Conservation (phyloP, 1,139 yeast species). For the Pichia sorboxylosa region DNA sequence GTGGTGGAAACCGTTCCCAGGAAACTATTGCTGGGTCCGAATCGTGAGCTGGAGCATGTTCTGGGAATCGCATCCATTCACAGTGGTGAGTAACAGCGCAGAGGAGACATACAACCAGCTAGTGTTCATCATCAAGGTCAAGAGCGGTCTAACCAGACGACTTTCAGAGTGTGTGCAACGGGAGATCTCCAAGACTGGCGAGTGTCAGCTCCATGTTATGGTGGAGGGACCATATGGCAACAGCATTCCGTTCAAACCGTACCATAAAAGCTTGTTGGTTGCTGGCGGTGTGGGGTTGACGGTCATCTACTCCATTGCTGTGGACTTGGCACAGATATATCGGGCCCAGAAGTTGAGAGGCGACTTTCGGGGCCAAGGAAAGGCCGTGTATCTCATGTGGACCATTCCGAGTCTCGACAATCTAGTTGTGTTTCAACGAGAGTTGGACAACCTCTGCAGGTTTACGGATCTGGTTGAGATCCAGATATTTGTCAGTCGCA, state of each 20-base stretch:
- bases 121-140: slow-evolving; percentile 27
- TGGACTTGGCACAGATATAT: slow-evolving; percentile 25
- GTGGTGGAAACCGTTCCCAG: slow-evolving; percentile 31
- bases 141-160: slow-evolving; percentile 27
- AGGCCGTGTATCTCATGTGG: slow-evolving; percentile 23
- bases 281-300: slow-evolving; percentile 35
- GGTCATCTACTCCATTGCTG: slow-evolving; percentile 27
- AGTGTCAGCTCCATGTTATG: slow-evolving; percentile 22
- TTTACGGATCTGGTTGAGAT: slow-evolving; percentile 18
- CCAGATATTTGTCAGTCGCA: slow-evolving; percentile 20
- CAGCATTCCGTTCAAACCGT: slow-evolving; percentile 26
- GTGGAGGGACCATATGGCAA: slow-evolving; percentile 33
- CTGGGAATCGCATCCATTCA: slow-evolving; percentile 52
- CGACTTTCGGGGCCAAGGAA: too few relatives aligned
- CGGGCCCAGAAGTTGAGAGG: slow-evolving; percentile 21
- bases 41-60: slow-evolving; percentile 30
- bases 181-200: slow-evolving; percentile 19
- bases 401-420: slow-evolving; percentile 24
- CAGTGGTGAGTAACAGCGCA: slow-evolving; percentile 26
- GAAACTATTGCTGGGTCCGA: slow-evolving; percentile 29
- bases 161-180: slow-evolving; percentile 24
- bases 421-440: slow-evolving; percentile 21
- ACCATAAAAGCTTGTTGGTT: slow-evolving; percentile 26
- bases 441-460: slow-evolving; percentile 18
- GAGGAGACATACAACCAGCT: slow-evolving; percentile 25